Percentiles rank a stretch among this genome's conserved stretches.
phyloP scores from a whole-genome alignment of 768 basidiomycete genomes.

The Nidularia pulvinata region DNA sequence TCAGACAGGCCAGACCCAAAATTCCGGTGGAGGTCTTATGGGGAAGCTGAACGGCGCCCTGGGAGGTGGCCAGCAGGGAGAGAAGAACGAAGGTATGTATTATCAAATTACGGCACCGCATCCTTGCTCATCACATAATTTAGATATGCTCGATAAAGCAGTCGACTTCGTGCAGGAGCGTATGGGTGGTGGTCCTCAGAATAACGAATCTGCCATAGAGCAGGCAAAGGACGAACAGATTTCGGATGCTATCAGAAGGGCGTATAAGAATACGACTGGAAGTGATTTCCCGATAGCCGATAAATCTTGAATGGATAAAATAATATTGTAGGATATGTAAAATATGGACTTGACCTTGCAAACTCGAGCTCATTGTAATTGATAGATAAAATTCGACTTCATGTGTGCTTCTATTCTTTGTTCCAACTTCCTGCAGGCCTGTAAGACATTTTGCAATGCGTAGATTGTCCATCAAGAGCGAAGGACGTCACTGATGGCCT shows the following conservation, averaged over 20 bases:
- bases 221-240: conserved; percentile 42
- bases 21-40: conserved; percentile 22
- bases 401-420: too few relatives aligned
- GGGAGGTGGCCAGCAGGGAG: conserved; percentile 27
- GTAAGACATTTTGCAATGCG: too few relatives aligned
- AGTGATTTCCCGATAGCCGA: conserved; percentile 32
- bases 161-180: conserved; percentile 39
- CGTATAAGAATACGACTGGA: conserved; percentile 33
- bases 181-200: conserved; percentile 31
- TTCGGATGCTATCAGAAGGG: conserved; percentile 28
- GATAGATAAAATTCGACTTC: too few relatives aligned
- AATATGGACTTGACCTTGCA: too few relatives aligned
- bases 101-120: background rate
- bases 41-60: conserved; percentile 22
- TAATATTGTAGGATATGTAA: too few relatives aligned
- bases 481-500: too few relatives aligned
- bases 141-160: conserved; percentile 34
- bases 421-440: too few relatives aligned
- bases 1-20: background rate
- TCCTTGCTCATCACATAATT: background rate
- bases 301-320: too few relatives aligned
- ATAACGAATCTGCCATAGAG: conserved; percentile 37
- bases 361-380: too few relatives aligned
- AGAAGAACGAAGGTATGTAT: conserved; percentile 29
- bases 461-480: too few relatives aligned